Base-by-base conservation (phyloP, 441 rosid species). In the Aquilaria agallochum region DNA sequence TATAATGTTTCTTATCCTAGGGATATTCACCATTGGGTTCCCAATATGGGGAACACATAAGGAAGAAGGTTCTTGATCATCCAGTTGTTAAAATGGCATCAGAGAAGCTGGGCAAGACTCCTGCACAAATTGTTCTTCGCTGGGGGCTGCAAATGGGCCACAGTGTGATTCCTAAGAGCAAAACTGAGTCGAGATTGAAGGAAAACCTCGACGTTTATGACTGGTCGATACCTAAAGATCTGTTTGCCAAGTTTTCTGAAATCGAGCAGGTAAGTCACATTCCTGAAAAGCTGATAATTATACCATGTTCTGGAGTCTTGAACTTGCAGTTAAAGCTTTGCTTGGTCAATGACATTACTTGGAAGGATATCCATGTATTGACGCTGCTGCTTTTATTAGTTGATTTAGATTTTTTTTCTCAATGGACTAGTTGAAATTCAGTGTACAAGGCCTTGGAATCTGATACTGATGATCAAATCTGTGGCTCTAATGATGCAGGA, bases 141-240 rank as follows among this genome's bases (percentile, higher is more conserved):
- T 74, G 86, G 91, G 91, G 86, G 2, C 55, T 82, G 42, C 83
- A 77, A 50, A 62, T 64, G 83, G 92, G 85, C 46, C 80, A 83
- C 44, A 81, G 88, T 61, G 73, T 81, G 11, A 74, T 81, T 10
- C 85, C 80, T 2, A 83, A 83, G 72, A 85, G 91, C 27, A 20
- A 20, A 20, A 64, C 63, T 46, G 83, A 83, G 51, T 55, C 56
- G 14, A 76, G 91, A 67, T 80, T 83, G 69, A 77, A 64, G 27
- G 27, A 20, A 63, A 85, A 85, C 72, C 62, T 77, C 2, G 79
- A 77, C 27, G 71, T 85, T 56, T 75, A 74, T 10, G 75, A 77
- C 58, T 77, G 84, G 88, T 74, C 72, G 31, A 74, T 77, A 32
- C 86, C 88, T 9, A 71, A 78, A 14, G 84, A 80, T 36, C 52